These are phyloP conservation scores for Drechslera avenae DNA, from an alignment of 2,329 filamentous ascomycete species.

Conservation along the genomic window DNA sequence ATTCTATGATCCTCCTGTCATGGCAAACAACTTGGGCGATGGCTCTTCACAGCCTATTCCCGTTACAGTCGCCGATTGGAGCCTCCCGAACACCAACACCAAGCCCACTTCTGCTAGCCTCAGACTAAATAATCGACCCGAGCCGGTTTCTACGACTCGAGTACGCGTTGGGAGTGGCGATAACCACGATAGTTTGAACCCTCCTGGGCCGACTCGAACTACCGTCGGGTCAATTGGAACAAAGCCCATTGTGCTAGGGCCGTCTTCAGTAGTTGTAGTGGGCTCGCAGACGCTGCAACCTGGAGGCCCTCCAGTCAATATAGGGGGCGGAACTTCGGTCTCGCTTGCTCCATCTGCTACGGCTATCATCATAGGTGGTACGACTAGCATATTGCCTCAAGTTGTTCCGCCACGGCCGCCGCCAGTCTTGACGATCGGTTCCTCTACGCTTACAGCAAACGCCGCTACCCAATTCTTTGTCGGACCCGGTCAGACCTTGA, in stretches of 20 bases:
- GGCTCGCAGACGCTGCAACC: conserved; percentile 44
- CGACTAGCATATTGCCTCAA: conserved; percentile 33
- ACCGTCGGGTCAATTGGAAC: conserved; percentile 37
- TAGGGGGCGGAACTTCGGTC: conserved; percentile 40
- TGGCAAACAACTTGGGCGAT: conserved; percentile 14
- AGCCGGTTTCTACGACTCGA: conserved; percentile 9
- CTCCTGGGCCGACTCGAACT: conserved; percentile 17
- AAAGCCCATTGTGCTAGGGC: conserved; percentile 36
- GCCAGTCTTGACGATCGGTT: conserved; percentile 50
- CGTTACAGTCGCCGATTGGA: conserved; percentile 22
- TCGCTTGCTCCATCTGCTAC: conserved; percentile 38
- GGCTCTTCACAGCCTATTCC: conserved; percentile 12
- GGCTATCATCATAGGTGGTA: conserved; percentile 36
- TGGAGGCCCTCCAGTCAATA: conserved; percentile 42
- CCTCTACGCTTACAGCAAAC: conserved; percentile 50
- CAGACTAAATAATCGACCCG: conserved; percentile 7
- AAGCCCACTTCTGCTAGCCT: conserved; percentile 8
- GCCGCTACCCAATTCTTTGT: conserved; percentile 55
- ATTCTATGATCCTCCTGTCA: conserved; percentile 25
- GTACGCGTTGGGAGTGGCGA: conserved; percentile 3
- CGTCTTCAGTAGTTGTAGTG: conserved; percentile 42
- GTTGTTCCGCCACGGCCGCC: conserved; percentile 21
- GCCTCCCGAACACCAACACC: conserved; percentile 6
- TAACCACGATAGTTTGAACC: not conserved
- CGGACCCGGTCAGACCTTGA: conserved; percentile 45